Evolutionary conservation across 768 basidiomycete genomes (phyloP), one percentile per base, ranked within the genome.

Genomic region (Lactarius trivialis): DNA sequence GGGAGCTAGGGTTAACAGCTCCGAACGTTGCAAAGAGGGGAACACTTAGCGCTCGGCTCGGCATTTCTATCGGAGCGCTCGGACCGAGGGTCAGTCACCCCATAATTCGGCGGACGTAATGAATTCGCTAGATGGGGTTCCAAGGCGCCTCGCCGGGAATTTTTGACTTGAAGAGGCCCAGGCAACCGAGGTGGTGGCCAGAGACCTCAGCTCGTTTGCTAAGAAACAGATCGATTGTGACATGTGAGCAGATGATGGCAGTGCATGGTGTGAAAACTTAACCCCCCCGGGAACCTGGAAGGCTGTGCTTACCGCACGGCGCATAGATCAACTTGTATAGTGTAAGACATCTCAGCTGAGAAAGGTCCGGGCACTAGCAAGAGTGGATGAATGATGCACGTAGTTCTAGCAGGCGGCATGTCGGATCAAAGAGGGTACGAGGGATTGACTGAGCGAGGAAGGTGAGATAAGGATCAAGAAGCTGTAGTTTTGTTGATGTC

Each of bases 211-310:
- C 28, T 43, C 41, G 32, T 50, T 52, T 59, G 49, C n/a, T 37
- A 39, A 52, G 37, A 28, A 49, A 28, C 34, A 30, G 34, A 17
- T 8, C 24, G 21, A n/a, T 24, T 17, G 32, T 7, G 21, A 2
- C 9, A 45, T 39, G 55, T 7, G 54, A n/a, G 12, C 30, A 30
- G 30, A 30, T 30, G 30, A 36, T 32, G 32, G 33, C 39, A 36
- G 37, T 12, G 17, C 21, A 48, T 56, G 60, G 51, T 61, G 55
- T 34, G 60, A 61, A 56, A 61, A 61, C 6, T 32, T 30, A 28
- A 21, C 41, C 3, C 8, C 26, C 26, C 14, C n/a, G 5, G 51
- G 61, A 15, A 24, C 19, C 24, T 14, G 14, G 45, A 55, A 30
- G 61, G 61, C 51, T 36, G 56, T 61, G 55, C 30, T 14, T 17